These are phyloP conservation scores for Balamuthia mandrillaris DNA, from an alignment of 208 protist genomes.

Conservation along the genomic window DNA sequence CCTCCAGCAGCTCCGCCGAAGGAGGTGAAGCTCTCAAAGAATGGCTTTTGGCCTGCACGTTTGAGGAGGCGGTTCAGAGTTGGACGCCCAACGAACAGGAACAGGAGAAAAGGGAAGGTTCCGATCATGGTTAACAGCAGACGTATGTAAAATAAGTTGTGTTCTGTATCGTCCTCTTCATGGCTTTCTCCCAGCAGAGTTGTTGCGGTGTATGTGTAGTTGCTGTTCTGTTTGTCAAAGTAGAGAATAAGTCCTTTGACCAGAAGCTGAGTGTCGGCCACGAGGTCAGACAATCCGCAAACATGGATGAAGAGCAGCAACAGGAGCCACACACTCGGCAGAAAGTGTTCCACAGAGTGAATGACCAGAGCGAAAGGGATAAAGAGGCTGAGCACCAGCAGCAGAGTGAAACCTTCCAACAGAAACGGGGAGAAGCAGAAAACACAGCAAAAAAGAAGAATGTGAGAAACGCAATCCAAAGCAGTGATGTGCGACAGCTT, in stretches of 20 bases:
- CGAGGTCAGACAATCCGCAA: neutral
- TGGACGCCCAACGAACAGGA: neutral
- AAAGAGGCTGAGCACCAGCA: neutral
- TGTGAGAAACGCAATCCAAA: too few relatives aligned
- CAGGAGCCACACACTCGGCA: neutral
- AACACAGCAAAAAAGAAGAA: too few relatives aligned
- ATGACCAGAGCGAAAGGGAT: neutral
- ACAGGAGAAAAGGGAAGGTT: neutral
- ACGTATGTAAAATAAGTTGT: neutral
- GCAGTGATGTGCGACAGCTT: too few relatives aligned
- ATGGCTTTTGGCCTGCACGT: neutral
- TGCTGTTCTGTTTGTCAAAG: neutral
- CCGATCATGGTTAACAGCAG: neutral
- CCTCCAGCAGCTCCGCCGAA: neutral
- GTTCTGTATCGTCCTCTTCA: too few relatives aligned
- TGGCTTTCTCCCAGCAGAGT: neutral
- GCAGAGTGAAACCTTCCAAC: neutral
- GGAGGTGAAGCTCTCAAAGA: neutral
- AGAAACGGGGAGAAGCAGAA: neutral
- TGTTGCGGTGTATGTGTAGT: too few relatives aligned
- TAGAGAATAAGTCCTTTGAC: neutral
- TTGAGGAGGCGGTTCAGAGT: neutral
- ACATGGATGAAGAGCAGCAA: neutral
- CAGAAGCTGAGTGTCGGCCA: neutral
- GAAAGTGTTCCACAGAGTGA: neutral